A percentile compares a stretch with the other conserved stretches of the same genome.
These are phyloP conservation scores for Pittosporum tobira DNA, from an alignment of 129 eudicot genomes.

Conservation along the genomic window DNA sequence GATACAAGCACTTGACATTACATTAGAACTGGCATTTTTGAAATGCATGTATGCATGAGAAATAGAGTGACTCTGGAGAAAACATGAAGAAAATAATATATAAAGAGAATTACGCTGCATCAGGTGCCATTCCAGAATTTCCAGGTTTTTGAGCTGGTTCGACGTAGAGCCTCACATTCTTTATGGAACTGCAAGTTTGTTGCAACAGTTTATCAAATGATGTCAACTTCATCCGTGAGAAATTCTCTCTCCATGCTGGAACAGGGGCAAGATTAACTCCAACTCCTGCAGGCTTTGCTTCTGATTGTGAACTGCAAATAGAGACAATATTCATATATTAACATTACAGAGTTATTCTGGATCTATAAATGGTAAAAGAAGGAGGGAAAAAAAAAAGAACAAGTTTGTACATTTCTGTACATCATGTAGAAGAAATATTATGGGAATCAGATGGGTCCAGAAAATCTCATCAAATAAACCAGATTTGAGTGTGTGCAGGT, in stretches of 20 bases:
- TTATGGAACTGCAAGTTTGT: slow-evolving; percentile 66
- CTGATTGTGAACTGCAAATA: slow-evolving; percentile 42
- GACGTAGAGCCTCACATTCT: slow-evolving; percentile 66
- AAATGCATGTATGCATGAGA: no score
- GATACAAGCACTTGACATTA: no score
- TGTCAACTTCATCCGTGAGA: slow-evolving; percentile 69
- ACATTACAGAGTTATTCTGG: not conserved
- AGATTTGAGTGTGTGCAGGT: no score
- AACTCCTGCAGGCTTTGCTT: slow-evolving; percentile 31
- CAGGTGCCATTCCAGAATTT: slow-evolving; percentile 89
- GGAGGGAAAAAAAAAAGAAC: not conserved
- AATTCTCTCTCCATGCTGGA: slow-evolving; percentile 88
- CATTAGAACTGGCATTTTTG: no score
- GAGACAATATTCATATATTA: no score
- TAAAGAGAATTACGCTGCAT: slow-evolving; percentile 72
- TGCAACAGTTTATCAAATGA: slow-evolving; percentile 79
- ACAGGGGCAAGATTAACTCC: slow-evolving; percentile 48
- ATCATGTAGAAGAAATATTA: no score
- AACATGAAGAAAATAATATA: not conserved
- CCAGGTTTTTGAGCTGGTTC: slow-evolving; percentile 72
- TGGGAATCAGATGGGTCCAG: no score
- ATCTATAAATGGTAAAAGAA: not conserved
- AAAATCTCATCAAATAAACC: no score
- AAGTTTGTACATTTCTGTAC: not conserved
- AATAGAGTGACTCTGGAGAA: not conserved